A percentile compares a stretch with the other conserved stretches of the same genome.
Evolutionary conservation across 2,329 filamentous ascomycete species (phyloP).

Genomic region (Trichoderma lentiforme): DNA sequence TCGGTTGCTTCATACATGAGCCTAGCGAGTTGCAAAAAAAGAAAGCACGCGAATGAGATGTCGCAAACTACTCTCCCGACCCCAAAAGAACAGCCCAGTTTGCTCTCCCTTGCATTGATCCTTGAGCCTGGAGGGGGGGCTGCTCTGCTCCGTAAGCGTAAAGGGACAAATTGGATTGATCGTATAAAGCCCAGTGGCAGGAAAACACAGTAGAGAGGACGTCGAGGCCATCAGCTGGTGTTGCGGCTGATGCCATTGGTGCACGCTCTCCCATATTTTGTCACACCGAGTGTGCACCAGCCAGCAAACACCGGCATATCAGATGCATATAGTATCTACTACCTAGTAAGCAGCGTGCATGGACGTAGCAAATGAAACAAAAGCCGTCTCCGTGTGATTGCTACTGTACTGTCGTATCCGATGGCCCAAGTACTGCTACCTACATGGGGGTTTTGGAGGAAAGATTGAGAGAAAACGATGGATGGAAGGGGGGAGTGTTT

Average conservation of each 20-base stretch:
- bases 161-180: background rate
- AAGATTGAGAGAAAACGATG: background rate
- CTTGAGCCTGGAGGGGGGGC: background rate
- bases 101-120: slow-evolving; percentile 4
- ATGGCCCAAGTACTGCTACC: background rate
- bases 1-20: background rate
- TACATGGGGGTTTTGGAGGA: background rate
- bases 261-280: background rate
- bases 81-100: background rate
- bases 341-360: background rate
- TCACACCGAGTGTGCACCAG: background rate
- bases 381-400: background rate
- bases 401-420: background rate
- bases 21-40: background rate
- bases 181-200: background rate
- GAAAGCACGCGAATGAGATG: background rate
- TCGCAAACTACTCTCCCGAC: background rate
- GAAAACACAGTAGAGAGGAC: background rate
- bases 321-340: background rate
- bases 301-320: background rate
- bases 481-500: background rate
- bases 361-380: background rate
- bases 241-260: background rate
- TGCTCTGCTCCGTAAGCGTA: background rate
- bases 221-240: background rate